Base-by-base conservation (phyloP, 306 rosid genomes). In the Castanea mollissima region DNA sequence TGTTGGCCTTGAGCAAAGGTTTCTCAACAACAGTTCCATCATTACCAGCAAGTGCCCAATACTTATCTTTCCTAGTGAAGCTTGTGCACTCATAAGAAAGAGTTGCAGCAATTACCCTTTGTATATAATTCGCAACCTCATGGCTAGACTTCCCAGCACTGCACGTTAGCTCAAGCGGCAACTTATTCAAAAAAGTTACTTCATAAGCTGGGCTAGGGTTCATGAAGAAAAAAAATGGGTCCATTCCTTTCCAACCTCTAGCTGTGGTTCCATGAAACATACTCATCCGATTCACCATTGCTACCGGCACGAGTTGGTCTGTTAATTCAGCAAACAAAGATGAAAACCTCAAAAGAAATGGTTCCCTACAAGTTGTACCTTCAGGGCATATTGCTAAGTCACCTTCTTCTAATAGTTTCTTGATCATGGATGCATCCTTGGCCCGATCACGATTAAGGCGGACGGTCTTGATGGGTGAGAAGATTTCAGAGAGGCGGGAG, bases 221-320 rank as follows among this genome's bases (percentile, higher is more conserved):
- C 98, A 94, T 92, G 89, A 92, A 91, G 85, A 94, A 91, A 87
- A 91, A 91, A 41, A 94, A 94, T 0, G 97, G 97, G 80, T 94
- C 98, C 97, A 94, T 89, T 25, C 97, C 97, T 34, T 94, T 94
- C 94, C 97, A 92, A n/a, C 97, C 97, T 18, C 94, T 69, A 0
- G 98, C 97, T 0, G 97, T 94, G 1, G 97, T 94, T 8, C 98
- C 97, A 4, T 94, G 98, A 35, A 94, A 94, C 98, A 94, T 87
- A 78, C 89, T 92, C 98, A 94, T 92, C 19, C 85, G 68, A 49
- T 92, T 94, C 32, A 90, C 90, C 97, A 94, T 94, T 0, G 97
- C 97, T 16, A 94, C 97, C 0, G 98, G 97, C 5, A 92, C 97
- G 0, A 94, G 91, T n/a, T 94, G 87, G 69, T 94, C 94, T 0